Conservation (phyloP, 2,329 filamentous ascomycete species). For the Parascedosporium putredinis region DNA sequence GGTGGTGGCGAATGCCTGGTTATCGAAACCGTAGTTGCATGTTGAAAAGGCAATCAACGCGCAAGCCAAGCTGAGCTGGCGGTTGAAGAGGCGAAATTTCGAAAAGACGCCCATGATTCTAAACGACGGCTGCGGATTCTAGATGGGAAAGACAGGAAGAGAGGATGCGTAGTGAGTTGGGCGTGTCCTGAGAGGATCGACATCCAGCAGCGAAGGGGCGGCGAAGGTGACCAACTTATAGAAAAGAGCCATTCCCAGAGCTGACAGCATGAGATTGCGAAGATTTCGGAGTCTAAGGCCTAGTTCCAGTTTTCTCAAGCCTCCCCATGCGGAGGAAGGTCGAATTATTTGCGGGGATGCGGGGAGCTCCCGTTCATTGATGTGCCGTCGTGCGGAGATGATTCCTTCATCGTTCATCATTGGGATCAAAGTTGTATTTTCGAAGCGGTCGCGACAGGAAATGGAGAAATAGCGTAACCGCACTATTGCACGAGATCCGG, state of each 20-base stretch:
- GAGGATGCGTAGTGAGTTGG: neutral
- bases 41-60: slow-evolving; percentile 23
- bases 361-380: neutral
- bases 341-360: neutral
- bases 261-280: neutral
- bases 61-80: slow-evolving; percentile 11
- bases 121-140: neutral
- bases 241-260: neutral
- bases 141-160: neutral
- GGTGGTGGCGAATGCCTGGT: slow-evolving; percentile 23
- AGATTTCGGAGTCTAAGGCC: neutral
- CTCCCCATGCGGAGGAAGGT: neutral
- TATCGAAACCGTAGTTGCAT: slow-evolving; percentile 30
- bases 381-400: neutral
- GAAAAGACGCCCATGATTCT: neutral
- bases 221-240: neutral
- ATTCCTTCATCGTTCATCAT: neutral
- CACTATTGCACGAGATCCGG: neutral
- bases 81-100: slow-evolving; percentile 16
- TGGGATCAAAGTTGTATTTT: neutral
- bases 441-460: neutral
- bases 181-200: neutral
- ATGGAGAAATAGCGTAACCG: neutral
- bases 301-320: neutral
- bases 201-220: neutral